A percentile compares a stretch with the other conserved stretches of the same genome.
Conservation (phyloP, 2,329 filamentous ascomycete genomes). For the Chrysosporium queenslandicum region DNA sequence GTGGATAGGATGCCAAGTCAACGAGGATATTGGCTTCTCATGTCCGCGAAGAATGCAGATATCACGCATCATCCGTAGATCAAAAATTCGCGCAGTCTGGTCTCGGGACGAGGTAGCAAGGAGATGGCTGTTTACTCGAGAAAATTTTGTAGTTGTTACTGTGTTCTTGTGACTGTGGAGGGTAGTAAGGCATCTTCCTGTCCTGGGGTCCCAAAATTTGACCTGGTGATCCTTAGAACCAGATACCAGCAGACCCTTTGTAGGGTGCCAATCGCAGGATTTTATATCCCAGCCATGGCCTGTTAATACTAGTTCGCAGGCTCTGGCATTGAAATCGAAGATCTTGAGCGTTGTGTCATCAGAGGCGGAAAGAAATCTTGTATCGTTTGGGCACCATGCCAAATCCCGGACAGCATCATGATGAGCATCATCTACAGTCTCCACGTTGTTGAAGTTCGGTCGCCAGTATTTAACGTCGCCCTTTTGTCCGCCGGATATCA, state of each 20-base stretch:
- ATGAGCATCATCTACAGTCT: constrained; percentile 77
- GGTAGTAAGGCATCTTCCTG: constrained; percentile 78
- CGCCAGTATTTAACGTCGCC: constrained; percentile 98
- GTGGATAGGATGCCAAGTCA: constrained; percentile 91
- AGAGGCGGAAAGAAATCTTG: constrained; percentile 91
- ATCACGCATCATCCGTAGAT: constrained; percentile 96
- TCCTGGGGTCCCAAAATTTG: constrained; percentile 96
- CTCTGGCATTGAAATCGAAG: constrained; percentile 83
- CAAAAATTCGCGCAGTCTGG: constrained; percentile 85
- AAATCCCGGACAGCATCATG: constrained; percentile 81
- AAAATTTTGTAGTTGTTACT: constrained; percentile 85
- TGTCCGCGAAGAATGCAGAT: constrained; percentile 87
- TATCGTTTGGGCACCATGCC: constrained; percentile 85
- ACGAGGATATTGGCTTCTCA: constrained; percentile 87
- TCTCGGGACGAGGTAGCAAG: constrained; percentile 89
- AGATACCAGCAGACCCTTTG: constrained; percentile 85
- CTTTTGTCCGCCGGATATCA: constrained; percentile 89
- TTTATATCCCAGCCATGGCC: constrained; percentile 99
- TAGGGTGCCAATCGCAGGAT: constrained; percentile 93
- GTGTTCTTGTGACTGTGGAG: constrained; percentile 96
- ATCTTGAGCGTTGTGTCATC: constrained; percentile 92
- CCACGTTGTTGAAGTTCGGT: constrained; percentile 97
- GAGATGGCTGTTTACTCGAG: constrained; percentile 70
- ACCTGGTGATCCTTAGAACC: constrained; percentile 96
- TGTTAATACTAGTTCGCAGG: constrained; percentile 70